A percentile compares a stretch with the other conserved stretches of the same genome.
These are phyloP conservation scores for Aspergillus calidoustus DNA, from an alignment of 2,329 filamentous ascomycete genomes.

Conservation along the genomic window DNA sequence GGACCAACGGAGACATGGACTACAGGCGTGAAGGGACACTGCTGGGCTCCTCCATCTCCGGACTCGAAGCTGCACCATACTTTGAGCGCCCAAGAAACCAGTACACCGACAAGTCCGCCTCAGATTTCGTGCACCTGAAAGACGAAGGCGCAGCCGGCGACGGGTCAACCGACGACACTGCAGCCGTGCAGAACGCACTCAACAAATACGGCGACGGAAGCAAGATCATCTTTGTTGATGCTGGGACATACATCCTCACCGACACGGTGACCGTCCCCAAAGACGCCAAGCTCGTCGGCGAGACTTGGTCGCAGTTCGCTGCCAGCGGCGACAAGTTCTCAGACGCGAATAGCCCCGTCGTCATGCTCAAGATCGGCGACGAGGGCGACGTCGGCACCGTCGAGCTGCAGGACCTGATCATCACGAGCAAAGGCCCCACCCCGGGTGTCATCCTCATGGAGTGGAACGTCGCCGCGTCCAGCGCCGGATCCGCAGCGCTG, in stretches of 20 bases:
- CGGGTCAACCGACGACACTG: conserved; percentile 83
- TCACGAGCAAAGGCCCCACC: conserved; percentile 80
- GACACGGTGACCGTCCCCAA: conserved; percentile 67
- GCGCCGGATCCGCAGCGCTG: conserved; percentile 73
- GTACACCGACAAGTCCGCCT: conserved; percentile 47
- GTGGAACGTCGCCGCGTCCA: conserved; percentile 76
- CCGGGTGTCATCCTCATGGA: conserved; percentile 89
- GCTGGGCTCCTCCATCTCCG: not conserved
- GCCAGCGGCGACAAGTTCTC: conserved; percentile 75
- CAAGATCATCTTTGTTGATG: conserved; percentile 68
- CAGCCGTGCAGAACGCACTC: conserved; percentile 78
- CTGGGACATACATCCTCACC: conserved; percentile 66
- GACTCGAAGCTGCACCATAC: conserved; percentile 2
- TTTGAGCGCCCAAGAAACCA: conserved; percentile 20
- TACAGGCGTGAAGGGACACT: no score
- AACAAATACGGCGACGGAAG: conserved; percentile 62
- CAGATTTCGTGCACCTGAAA: conserved; percentile 82
- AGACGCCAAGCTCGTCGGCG: conserved; percentile 84
- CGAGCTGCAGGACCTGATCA: conserved; percentile 85
- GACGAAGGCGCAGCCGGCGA: conserved; percentile 83
- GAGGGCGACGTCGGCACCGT: conserved; percentile 76
- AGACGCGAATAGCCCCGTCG: conserved; percentile 74
- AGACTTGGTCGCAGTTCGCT: conserved; percentile 90
- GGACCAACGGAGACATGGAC: not conserved
- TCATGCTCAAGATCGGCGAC: conserved; percentile 84